Base-by-base conservation (phyloP, 108 stramenopile genomes). In the Pseudonitzschia multiseries region DNA sequence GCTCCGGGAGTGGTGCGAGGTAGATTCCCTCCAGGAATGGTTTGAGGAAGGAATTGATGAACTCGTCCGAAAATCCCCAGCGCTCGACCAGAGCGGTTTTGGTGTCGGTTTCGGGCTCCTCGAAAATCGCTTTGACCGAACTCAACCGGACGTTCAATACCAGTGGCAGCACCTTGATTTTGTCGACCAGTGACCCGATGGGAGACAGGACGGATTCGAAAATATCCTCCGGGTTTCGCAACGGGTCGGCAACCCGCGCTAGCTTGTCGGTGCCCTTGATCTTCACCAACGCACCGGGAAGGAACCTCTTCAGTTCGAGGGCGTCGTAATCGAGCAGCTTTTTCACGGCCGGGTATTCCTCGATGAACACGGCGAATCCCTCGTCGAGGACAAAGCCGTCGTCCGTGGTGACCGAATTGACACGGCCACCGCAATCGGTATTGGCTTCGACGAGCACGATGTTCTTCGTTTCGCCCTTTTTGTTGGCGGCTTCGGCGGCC, bases 281-380 rank as follows among this genome's bases (percentile, higher is more conserved):
- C 70, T 89, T 91, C 27, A 96, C 89, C 6, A 86, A 60, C 6
- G 94, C 89, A n/a, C 94, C 94, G 0, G 94, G 94, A 5, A 83
- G 26, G 53, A 93, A 96, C 63, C 73, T 72, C 48, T 71, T 57
- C 60, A 96, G 61, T 21, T 84, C 56, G 13, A 96, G 73, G n/a
- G 75, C 77, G 57, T 85, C 74, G 65, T 84, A 90, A 68, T 93
- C 90, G 6, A 93, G 67, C 24, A 93, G 41, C 52, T 70, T 60
- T 77, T 87, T 78, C 26, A 86, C 81, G 21, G 53, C 20, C 22
- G 94, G 94, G 76, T 95, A 95, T 68, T 91, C 80, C 62, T 93
- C 89, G 62, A 95, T 89, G 71, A 95, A 93, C 8, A 95, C 94
- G 32, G 94, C 94, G 77, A 93, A 95, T 69, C 94, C 92, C 52